Percentiles rank a stretch among this genome's conserved stretches.
Evolutionary conservation across 441 rosid genomes (phyloP).

Genomic region (Aquilaria agallochum): DNA sequence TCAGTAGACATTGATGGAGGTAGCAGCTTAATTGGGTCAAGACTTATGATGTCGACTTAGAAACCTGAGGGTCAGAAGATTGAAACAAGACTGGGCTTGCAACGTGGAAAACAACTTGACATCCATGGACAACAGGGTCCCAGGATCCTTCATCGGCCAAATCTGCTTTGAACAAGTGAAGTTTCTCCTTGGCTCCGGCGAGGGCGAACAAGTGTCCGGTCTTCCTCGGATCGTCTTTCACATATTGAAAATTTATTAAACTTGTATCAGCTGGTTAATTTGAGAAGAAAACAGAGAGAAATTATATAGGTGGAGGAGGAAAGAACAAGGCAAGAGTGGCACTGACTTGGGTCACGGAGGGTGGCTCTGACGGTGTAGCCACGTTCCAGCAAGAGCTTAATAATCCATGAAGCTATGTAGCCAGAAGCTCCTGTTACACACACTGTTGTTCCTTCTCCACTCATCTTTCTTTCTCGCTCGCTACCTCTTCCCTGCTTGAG

Average conservation of each 20-base stretch:
- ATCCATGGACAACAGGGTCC: slow-evolving; percentile 34
- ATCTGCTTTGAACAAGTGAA: slow-evolving; percentile 35
- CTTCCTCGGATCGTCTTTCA: slow-evolving; percentile 38
- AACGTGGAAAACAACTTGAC: slow-evolving; percentile 43
- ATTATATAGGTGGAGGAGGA: not conserved
- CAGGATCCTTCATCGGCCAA: slow-evolving; percentile 36
- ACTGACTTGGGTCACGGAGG: slow-evolving; percentile 20
- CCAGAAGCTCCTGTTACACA: slow-evolving; percentile 31
- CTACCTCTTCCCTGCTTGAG: too few species aligned
- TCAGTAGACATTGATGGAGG: too few species aligned
- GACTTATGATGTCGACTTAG: too few species aligned
- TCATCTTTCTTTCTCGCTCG: slow-evolving; percentile 2
- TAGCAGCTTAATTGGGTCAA: too few species aligned
- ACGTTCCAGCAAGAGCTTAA: slow-evolving; percentile 20
- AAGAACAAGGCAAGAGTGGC: not conserved
- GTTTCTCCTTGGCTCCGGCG: slow-evolving; percentile 36
- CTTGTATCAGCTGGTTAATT: too few species aligned
- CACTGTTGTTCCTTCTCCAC: slow-evolving; percentile 14
- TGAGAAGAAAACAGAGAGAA: too few species aligned
- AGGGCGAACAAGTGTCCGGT: slow-evolving; percentile 35
- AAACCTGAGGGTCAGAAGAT: slow-evolving; percentile 30
- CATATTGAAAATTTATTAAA: too few species aligned
- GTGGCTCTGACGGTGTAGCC: slow-evolving; percentile 29
- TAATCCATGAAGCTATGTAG: slow-evolving; percentile 27
- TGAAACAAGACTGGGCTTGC: slow-evolving; percentile 31